phyloP scores from a whole-genome alignment of 306 rosid species.

The Pyrus pyrifolia region DNA sequence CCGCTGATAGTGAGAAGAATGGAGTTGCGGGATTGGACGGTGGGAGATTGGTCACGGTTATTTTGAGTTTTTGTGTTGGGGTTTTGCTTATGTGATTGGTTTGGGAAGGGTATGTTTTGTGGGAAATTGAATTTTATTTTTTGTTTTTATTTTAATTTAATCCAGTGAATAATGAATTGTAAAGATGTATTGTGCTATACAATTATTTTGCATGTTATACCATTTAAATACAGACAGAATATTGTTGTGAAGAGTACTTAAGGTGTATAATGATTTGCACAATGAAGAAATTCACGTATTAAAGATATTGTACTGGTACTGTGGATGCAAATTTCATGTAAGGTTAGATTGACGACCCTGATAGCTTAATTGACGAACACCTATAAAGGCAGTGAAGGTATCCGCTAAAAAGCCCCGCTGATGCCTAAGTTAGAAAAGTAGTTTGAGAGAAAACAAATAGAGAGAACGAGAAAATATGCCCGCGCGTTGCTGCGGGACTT shows the following conservation, averaged over 20 bases:
- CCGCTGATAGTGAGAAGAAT: constrained; percentile 41
- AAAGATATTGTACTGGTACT: no score
- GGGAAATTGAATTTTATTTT: not conserved
- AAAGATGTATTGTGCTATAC: not conserved
- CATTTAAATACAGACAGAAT: not conserved
- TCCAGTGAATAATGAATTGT: not conserved
- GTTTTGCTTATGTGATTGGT: constrained; percentile 36
- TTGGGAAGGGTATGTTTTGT: not conserved
- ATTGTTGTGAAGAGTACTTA: not conserved
- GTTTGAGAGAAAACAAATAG: no score
- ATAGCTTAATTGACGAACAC: no score
- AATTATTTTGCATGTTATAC: not conserved
- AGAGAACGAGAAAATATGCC: no score
- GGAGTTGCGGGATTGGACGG: constrained; percentile 29
- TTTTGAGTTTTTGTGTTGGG: constrained; percentile 45
- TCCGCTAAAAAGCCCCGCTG: no score
- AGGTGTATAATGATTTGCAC: not conserved
- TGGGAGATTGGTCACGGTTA: constrained; percentile 34
- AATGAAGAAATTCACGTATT: no score
- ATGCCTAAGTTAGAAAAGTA: no score
- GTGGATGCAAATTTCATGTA: no score
- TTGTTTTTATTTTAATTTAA: not conserved
- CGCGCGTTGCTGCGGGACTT: no score
- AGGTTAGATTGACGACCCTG: no score
- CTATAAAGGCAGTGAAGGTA: no score